A percentile compares a stretch with the other conserved stretches of the same genome.
phyloP scores from a whole-genome alignment of 805 yeast species.

The Barnettozyma siamensis region DNA sequence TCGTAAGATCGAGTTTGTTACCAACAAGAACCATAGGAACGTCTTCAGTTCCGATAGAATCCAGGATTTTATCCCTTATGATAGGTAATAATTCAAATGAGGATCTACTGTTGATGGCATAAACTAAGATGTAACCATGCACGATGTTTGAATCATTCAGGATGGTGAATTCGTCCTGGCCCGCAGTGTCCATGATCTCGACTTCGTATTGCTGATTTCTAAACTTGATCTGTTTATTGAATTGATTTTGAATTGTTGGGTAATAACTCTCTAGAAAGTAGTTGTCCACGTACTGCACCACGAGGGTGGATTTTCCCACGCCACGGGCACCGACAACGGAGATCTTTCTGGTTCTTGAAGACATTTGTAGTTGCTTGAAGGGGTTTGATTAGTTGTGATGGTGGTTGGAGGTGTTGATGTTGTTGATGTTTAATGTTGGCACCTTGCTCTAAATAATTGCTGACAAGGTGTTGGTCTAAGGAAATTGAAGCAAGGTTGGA shows the following conservation, averaged over 20 bases:
- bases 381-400: no score
- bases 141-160: constrained; percentile 73
- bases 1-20: constrained; percentile 65
- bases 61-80: constrained; percentile 78
- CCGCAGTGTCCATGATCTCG: constrained; percentile 88
- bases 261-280: constrained; percentile 85
- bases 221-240: constrained; percentile 27
- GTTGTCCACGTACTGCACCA: constrained; percentile 80
- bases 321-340: constrained; percentile 86
- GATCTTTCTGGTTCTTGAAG: constrained; percentile 52
- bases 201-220: constrained; percentile 72
- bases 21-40: constrained; percentile 81
- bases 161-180: constrained; percentile 84
- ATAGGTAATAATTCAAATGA: constrained; percentile 72
- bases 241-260: constrained; percentile 47
- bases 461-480: no score
- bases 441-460: no score
- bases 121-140: constrained; percentile 78
- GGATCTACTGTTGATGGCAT: constrained; percentile 71
- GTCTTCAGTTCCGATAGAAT: constrained; percentile 55
- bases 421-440: no score
- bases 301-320: constrained; percentile 83
- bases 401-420: no score
- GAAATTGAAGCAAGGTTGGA: no score
- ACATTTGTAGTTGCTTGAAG: constrained; percentile 13